phyloP scores from a whole-genome alignment of 2,329 filamentous ascomycete species.

The Alternaria burnsii region DNA sequence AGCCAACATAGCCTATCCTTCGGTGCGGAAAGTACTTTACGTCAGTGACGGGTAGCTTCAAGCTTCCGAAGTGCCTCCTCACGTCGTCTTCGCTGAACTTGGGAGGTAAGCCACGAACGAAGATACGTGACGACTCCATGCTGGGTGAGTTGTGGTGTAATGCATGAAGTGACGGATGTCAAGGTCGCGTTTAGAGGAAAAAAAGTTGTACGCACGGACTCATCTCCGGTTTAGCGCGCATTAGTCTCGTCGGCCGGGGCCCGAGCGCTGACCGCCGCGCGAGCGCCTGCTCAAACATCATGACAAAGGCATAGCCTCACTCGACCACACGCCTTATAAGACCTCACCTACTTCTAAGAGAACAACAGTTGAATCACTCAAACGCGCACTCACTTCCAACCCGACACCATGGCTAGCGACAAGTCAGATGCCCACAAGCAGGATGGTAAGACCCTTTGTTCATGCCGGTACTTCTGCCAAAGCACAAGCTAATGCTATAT shows the following conservation, averaged over 20 bases:
- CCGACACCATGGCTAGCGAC: slow-evolving; percentile 50
- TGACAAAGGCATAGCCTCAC: slow-evolving; percentile 27
- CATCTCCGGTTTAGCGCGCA: slow-evolving; percentile 16
- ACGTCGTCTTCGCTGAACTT: slow-evolving; percentile 85
- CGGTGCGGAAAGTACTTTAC: slow-evolving; percentile 89
- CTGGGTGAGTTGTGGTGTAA: slow-evolving; percentile 15
- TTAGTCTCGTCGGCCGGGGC: slow-evolving; percentile 4
- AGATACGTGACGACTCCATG: slow-evolving; percentile 80
- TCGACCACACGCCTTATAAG: slow-evolving; percentile 15
- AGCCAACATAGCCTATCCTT: slow-evolving; percentile 95
- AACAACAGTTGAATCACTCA: slow-evolving; percentile 4
- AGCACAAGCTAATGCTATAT: slow-evolving; percentile 38
- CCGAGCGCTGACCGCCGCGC: slow-evolving; percentile 14
- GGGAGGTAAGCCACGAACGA: slow-evolving; percentile 79
- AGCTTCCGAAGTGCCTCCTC: slow-evolving; percentile 79
- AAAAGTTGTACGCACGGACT: slow-evolving; percentile 17
- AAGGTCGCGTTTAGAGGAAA: slow-evolving; percentile 19
- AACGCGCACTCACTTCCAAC: slow-evolving; percentile 1
- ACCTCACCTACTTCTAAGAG: background rate
- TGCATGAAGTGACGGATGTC: slow-evolving; percentile 2
- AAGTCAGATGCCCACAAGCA: slow-evolving; percentile 71
- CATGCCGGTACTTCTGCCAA: slow-evolving; percentile 15
- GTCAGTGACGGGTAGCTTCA: slow-evolving; percentile 80
- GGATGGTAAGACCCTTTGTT: slow-evolving; percentile 57
- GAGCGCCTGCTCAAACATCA: slow-evolving; percentile 26